Base-by-base conservation (phyloP, 495 filamentous ascomycete species). In the Hyaloscypha bicolor region DNA sequence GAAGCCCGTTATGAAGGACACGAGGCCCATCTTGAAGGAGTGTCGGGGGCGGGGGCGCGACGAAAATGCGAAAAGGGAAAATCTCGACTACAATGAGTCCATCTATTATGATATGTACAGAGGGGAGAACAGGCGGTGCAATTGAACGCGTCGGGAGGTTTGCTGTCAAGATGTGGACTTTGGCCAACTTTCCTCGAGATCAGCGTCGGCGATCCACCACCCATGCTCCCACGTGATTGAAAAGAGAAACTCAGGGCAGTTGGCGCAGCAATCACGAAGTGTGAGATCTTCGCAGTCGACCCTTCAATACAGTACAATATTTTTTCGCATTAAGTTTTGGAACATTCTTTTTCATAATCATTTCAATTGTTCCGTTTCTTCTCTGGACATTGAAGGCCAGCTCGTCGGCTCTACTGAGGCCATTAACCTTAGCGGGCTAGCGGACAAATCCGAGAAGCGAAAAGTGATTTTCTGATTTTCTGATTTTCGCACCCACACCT, bases 1-100 rank as follows among this genome's bases (percentile, higher is more conserved):
- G 66, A 80, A 79, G 72, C 78, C 79, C 67, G 82, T 77, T 60
- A 85, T 64, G 37, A 72, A 70, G 53, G 64, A 60, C 48, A 64
- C 48, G 62, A 75, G 57, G 16, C 71, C 71, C 73, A 75, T 75
- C 5, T 69, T 71, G 64, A 42, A 53, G 55, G 39, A 65, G 16
- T 48, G 48, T 19, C 22, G 31, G 21, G 37, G 9, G 31, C 22
- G 31, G 21, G 37, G 9, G 31, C 51, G 33, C 39, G 39, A 45
- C 9, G 21, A 59, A 21, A 6, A 35, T 35, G 55, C 29, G 14
- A 35, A 42, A 11, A 16, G 45, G 29, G 61, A 4, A 16, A 32
- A 52, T 51, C 48, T 12, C 19, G n/a, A 53, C 65, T 67, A 67
- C 22, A 62, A 29, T 29, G 19, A 16, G 59, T 62, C 58, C 58